phyloP scores from a whole-genome alignment of 2,329 filamentous ascomycete species.

The Monosporascus sp. region DNA sequence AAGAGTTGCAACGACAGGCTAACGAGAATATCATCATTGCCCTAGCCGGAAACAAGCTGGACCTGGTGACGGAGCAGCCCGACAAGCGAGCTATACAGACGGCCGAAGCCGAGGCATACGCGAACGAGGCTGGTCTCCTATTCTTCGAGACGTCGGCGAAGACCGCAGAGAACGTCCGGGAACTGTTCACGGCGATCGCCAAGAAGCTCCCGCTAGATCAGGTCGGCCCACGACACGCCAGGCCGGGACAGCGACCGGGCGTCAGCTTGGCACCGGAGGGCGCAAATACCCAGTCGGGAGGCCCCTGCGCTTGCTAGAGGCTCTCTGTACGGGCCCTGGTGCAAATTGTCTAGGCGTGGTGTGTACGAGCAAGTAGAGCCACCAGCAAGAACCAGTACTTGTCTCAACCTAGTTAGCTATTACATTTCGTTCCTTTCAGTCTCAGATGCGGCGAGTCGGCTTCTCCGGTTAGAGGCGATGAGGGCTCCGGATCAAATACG shows the following conservation, averaged over 20 bases:
- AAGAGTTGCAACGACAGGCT: slow-evolving; percentile 95
- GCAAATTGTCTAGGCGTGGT: neutral
- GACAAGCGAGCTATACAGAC: slow-evolving; percentile 91
- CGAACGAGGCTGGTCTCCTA: slow-evolving; percentile 83
- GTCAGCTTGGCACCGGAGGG: slow-evolving; percentile 53
- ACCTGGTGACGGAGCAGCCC: slow-evolving; percentile 88
- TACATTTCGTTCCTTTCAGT: too few relatives aligned
- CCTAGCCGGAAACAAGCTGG: slow-evolving; percentile 94
- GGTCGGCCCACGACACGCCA: slow-evolving; percentile 81
- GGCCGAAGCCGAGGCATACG: slow-evolving; percentile 91
- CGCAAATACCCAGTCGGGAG: slow-evolving; percentile 51
- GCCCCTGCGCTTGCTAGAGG: slow-evolving; percentile 52
- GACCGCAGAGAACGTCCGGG: slow-evolving; percentile 91
- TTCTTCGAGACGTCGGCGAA: slow-evolving; percentile 99
- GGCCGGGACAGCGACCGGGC: slow-evolving; percentile 57
- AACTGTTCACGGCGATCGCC: slow-evolving; percentile 94
- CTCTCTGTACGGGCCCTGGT: slow-evolving; percentile 5
- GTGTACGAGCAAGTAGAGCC: too few relatives aligned
- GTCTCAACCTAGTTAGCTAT: too few relatives aligned
- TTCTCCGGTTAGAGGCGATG: too few relatives aligned
- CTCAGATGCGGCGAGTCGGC: too few relatives aligned
- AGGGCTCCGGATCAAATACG: too few relatives aligned
- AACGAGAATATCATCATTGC: slow-evolving; percentile 99
- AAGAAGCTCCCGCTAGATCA: slow-evolving; percentile 97
- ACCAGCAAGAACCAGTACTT: too few relatives aligned